Evolutionary conservation across 1,284 basidiomycete species (phyloP), one percentile per base, ranked within the genome.

Genomic region (Retiboletus flavoniger): DNA sequence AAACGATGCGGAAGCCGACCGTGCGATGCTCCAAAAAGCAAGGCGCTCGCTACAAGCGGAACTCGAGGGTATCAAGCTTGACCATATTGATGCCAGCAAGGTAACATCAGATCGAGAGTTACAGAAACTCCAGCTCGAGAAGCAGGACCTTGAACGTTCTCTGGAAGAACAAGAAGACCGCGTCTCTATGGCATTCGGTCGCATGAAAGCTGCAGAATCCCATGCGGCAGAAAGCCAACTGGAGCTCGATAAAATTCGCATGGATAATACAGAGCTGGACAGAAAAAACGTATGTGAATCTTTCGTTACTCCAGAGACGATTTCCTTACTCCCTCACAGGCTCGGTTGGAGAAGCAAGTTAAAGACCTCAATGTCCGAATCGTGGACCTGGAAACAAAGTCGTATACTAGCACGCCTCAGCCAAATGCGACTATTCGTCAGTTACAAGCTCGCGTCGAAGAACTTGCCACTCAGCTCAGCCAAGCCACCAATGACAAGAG

Each of bases 1-100:
- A 55, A 91, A 94, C 63, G 90, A 94, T 58, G 87, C 87, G 3
- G 92, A 95, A 67, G 83, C 89, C 3, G 91, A 93, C 61, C 79
- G 90, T 3, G 78, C 84, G 6, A 76, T 92, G 53, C 74, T 93
- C 40, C 89, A 91, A 69, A 91, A 91, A 64, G 90, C 91, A 14
- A 83, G 91, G n/a, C 81, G 88, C 9, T 82, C 88, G 1, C 73
- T 93, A 28, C 90, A 93, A 63, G 82, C 86, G 6, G 88, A 93
- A 62, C 74, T 93, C 21, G 88, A 92, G 63, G 79, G 83, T 3
- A 91, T 92, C 69, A 91, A 88, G 68, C 72, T 89, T 36, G 88
- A 92, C 61, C 77, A 83, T 54, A 81, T 85, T 19, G 89, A 91
- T 60, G 78, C 85, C 3, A 83, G 72, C 63, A 87, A 83, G 69